Evolutionary conservation across 139 green algal species (phyloP), one percentile per base, ranked within the genome.

Genomic region (Chlamydomonas eustigma): DNA sequence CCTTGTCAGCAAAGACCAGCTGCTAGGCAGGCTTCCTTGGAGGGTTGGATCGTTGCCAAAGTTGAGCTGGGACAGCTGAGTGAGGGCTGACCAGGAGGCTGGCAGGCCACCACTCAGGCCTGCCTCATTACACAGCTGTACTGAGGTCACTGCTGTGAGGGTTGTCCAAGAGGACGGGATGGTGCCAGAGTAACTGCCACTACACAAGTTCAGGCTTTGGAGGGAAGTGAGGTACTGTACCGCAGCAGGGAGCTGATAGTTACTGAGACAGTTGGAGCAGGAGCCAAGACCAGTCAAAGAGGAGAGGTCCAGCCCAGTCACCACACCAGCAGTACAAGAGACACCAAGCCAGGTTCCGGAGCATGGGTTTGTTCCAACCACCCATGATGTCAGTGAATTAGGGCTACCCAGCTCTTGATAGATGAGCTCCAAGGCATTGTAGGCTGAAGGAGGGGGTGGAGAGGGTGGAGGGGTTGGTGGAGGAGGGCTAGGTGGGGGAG

Each of bases 271-370:
- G 18, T 58, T 58, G n/a, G n/a, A 28, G 44, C 12, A 18, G 44
- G 44, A 28, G 12, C 66, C 32, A 35, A 74, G 6, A 18, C 58
- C 58, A 22, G 58, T 32, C 33, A 74, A 51, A 35, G 6, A 22
- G 8, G 35, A 74, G 66, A 74, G 66, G 66, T 74, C 66, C 6
- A 74, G 33, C 6, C 66, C 66, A 51, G 66, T 74, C 8, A 74
- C 66, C 33, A 74, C 66, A 33, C 66, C 35, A 33, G 22, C 28
- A 35, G 28, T 50, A 35, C 66, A 74, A 24, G 28, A 37, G 37
- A 64, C 3, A 5, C 69, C 69, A 30, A 39, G 24, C 66, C 66
- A 73, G 33, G 6, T 35, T 35, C 25, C 25, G 25, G 58, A 32
- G 58, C 58, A 70, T 5, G 58, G 58, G 58, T 35, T 22, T 24